Conservation (phyloP, 108 stramenopile genomes). For the Aureococcus anophagefferens region DNA sequence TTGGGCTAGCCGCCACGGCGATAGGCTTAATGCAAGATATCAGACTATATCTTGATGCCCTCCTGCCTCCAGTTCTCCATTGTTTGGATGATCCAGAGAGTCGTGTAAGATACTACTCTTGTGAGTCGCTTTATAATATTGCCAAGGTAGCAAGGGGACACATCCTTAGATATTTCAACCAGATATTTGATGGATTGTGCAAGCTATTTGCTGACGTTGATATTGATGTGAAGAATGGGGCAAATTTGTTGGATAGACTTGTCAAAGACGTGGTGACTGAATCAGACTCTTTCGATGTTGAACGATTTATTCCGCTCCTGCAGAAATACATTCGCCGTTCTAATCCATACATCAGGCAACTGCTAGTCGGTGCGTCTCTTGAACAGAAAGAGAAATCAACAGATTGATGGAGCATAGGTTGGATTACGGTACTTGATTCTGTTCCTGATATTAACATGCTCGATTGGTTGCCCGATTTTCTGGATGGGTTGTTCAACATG, state of each 20-base stretch:
- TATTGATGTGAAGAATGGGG: constrained; percentile 96
- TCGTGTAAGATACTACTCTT: constrained; percentile 94
- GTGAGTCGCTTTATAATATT: constrained; percentile 93
- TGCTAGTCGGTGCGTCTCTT: constrained; percentile 58
- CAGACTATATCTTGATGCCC: constrained; percentile 55
- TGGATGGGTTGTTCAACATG: constrained; percentile 95
- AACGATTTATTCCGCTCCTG: constrained; percentile 84
- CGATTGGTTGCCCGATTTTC: constrained; percentile 85
- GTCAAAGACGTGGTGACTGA: constrained; percentile 95
- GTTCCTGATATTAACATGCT: constrained; percentile 92
- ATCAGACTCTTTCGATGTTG: constrained; percentile 77
- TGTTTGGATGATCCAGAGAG: constrained; percentile 95
- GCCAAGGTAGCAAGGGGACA: constrained; percentile 83
- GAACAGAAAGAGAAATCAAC: no score
- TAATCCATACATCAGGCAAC: constrained; percentile 90
- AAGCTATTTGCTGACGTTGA: constrained; percentile 92
- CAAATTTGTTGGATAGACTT: constrained; percentile 82
- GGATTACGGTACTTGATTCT: constrained; percentile 91
- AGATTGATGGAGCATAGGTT: constrained; percentile 31
- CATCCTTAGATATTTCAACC: constrained; percentile 78
- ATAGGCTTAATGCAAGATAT: constrained; percentile 73
- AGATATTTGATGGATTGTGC: constrained; percentile 89
- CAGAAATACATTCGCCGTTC: constrained; percentile 87
- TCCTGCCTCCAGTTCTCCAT: constrained; percentile 89
- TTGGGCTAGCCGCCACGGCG: constrained; percentile 88